phyloP scores from a whole-genome alignment of 1,139 yeast species.

The Suhomyces bokatorum region DNA sequence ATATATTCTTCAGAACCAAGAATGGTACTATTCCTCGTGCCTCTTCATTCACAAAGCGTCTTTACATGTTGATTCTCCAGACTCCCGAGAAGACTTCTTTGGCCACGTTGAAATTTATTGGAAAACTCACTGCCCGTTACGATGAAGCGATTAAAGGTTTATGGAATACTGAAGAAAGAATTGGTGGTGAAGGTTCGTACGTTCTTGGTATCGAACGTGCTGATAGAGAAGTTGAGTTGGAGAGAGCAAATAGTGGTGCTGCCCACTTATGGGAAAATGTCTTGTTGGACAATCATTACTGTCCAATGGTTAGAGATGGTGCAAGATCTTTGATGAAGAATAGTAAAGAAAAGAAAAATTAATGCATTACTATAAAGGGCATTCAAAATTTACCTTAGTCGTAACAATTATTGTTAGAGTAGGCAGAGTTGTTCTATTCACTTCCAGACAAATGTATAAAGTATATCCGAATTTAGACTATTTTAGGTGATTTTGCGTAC shows the following conservation, averaged over 20 bases:
- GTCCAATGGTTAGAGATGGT: conserved; percentile 68
- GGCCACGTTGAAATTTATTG: conserved; percentile 74
- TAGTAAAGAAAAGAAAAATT: conserved; percentile 24
- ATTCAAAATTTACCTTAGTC: background rate
- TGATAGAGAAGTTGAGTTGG: conserved; percentile 53
- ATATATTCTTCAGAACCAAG: conserved; percentile 74
- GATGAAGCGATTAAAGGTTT: conserved; percentile 68
- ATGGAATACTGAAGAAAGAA: conserved; percentile 84
- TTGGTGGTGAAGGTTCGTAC: conserved; percentile 67
- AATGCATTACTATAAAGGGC: conserved; percentile 4
- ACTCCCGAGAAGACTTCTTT: conserved; percentile 87
- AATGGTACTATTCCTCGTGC: conserved; percentile 74
- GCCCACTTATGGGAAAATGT: conserved; percentile 90
- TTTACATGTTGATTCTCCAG: conserved; percentile 65
- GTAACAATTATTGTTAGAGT: too few relatives aligned
- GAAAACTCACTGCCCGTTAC: conserved; percentile 69
- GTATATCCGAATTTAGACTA: too few relatives aligned
- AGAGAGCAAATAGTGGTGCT: conserved; percentile 80
- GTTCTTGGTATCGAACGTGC: conserved; percentile 64
- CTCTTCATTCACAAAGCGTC: conserved; percentile 78
- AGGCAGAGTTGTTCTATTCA: too few relatives aligned
- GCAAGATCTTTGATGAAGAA: conserved; percentile 46
- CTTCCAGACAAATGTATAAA: too few relatives aligned
- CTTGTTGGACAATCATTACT: conserved; percentile 75
- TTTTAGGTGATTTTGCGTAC: too few relatives aligned